Base-by-base conservation (phyloP, 257 asterid species). In the Asclepias syriaca region DNA sequence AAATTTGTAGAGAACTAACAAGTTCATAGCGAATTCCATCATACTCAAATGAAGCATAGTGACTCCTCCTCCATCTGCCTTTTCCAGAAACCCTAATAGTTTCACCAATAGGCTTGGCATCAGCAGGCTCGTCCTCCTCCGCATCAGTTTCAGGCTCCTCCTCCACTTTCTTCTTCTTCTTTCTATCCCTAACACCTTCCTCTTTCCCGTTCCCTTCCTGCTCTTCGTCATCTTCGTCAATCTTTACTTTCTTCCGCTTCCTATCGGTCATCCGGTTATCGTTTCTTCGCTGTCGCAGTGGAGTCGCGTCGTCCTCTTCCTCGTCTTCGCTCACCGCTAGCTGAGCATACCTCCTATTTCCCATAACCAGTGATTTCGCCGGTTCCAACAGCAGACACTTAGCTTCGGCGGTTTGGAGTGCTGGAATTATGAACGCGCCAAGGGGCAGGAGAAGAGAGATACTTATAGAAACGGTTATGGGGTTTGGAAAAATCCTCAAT, bases 11-110 rank as follows among this genome's bases (percentile, higher is more conserved):
- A 64, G 5, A 8, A 77, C 89, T 87, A 77, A 93, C 98, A 12
- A 93, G 91, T 21, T 91, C 85, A 74, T 86, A 93, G 29, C 86
- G 93, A 56, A 73, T 45, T 11, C 96, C 95, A 50, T 93, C 97
- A 70, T 84, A 89, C 74, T 93, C 97, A 54, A 91, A 93, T 0
- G 88, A 78, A 8, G 59, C 72, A 24, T 66, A 93, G 54, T 84
- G 89, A 13, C 53, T 82, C 79, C 73, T 81, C 75, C 69, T 84
- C 66, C 89, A 82, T 48, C 81, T 78, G 18, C 96, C 98, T 69
- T 87, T 88, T 14, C 94, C 96, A 1, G 92, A 83, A 84, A 78
- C 82, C 90, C 88, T 85, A 84, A 85, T 57, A 55, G 72, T 84
- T 18, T 88, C 85, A 4, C 97, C 98, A 56, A 93, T 14, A 50